A percentile compares a stretch with the other conserved stretches of the same genome.
phyloP scores from a whole-genome alignment of 1,139 yeast genomes.

The Kodamaea suecica region DNA sequence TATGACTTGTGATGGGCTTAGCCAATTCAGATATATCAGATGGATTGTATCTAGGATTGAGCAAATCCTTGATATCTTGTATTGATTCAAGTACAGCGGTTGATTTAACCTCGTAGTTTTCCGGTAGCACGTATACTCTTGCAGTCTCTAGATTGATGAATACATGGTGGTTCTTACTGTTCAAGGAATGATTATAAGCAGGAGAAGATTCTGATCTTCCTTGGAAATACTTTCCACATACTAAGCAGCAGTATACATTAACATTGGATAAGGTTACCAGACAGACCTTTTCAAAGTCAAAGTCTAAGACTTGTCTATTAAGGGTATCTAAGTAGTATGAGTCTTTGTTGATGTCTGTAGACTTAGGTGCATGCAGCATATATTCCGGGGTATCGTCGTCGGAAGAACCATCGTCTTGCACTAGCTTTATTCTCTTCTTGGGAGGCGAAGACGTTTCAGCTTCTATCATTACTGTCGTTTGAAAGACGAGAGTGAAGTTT shows the following conservation, averaged over 20 bases:
- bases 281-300: slow-evolving; percentile 69
- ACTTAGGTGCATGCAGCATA: slow-evolving; percentile 1
- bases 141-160: slow-evolving; percentile 52
- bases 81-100: slow-evolving; percentile 29
- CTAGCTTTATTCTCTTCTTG: slow-evolving; percentile 4
- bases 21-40: slow-evolving; percentile 25
- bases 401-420: slow-evolving; percentile 2
- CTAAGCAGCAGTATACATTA: slow-evolving; percentile 69
- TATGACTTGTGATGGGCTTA: slow-evolving; percentile 22
- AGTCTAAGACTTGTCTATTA: slow-evolving; percentile 55
- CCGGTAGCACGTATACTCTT: slow-evolving; percentile 60
- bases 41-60: slow-evolving; percentile 49
- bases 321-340: slow-evolving; percentile 50
- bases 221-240: slow-evolving; percentile 71
- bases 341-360: not conserved
- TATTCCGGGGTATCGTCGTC: slow-evolving; percentile 6
- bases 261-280: slow-evolving; percentile 56
- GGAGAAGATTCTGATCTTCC: slow-evolving; percentile 64
- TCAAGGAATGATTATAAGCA: slow-evolving; percentile 66
- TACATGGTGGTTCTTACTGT: slow-evolving; percentile 55
- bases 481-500: no score
- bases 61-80: slow-evolving; percentile 50
- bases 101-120: slow-evolving; percentile 41
- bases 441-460: not conserved
- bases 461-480: slow-evolving; percentile 1